Percentiles rank a stretch among this genome's conserved stretches.
These are phyloP conservation scores for Maudiozyma pseudohumilis DNA, from an alignment of 805 yeast species.

Conservation along the genomic window DNA sequence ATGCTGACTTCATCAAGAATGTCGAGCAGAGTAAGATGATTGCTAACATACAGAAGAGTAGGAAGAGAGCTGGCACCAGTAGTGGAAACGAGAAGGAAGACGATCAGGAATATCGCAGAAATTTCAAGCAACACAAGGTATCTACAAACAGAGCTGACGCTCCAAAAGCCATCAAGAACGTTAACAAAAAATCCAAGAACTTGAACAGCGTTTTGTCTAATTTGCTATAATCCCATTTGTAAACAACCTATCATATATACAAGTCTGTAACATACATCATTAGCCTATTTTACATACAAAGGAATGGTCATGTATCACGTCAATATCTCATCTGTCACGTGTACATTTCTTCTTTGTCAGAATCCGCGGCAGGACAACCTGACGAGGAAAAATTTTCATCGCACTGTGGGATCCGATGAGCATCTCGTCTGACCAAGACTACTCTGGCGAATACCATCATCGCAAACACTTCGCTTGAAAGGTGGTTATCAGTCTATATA, in stretches of 20 bases:
- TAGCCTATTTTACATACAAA: too few relatives aligned
- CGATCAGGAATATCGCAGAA: slow-evolving; percentile 35
- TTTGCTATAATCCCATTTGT: slow-evolving; percentile 33
- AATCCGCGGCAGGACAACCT: too few relatives aligned
- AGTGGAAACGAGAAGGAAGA: slow-evolving; percentile 19
- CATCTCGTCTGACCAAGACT: too few relatives aligned
- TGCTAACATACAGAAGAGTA: slow-evolving; percentile 41
- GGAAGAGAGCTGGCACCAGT: slow-evolving; percentile 18
- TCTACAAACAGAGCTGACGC: slow-evolving; percentile 61
- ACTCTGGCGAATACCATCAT: too few relatives aligned
- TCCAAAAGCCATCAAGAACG: slow-evolving; percentile 30
- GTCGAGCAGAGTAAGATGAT: slow-evolving; percentile 82
- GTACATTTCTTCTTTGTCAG: too few relatives aligned
- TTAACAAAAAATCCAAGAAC: slow-evolving; percentile 34
- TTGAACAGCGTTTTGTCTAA: slow-evolving; percentile 39
- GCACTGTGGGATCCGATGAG: too few relatives aligned
- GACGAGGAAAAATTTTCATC: too few relatives aligned
- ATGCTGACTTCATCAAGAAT: slow-evolving; percentile 71
- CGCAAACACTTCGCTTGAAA: too few relatives aligned
- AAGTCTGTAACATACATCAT: too few relatives aligned
- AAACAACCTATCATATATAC: background rate
- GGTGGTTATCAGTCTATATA: too few relatives aligned
- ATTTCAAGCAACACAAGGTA: slow-evolving; percentile 62
- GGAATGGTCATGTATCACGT: too few relatives aligned
- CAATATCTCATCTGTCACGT: too few relatives aligned